Evolutionary conservation across 257 asterid genomes (phyloP).

Genomic region (Euphrasia confusa): DNA sequence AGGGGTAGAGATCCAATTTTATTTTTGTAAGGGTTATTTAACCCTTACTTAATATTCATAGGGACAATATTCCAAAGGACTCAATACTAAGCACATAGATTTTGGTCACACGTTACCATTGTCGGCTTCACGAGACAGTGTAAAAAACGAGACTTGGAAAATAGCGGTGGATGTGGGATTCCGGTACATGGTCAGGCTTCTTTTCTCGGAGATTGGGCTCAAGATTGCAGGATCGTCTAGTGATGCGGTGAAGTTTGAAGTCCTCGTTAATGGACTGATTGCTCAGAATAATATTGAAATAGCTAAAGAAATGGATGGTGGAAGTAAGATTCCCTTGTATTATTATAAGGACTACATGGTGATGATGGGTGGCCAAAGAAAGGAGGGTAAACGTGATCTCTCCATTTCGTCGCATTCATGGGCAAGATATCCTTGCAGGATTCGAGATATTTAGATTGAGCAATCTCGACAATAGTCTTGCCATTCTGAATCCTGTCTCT

Average conservation of each 20-base stretch:
- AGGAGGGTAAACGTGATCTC: not conserved
- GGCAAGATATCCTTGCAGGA: not conserved
- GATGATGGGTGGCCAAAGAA: not conserved
- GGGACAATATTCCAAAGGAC: too few relatives aligned
- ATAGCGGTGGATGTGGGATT: conserved; percentile 1
- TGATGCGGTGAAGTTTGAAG: not conserved
- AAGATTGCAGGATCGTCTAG: not conserved
- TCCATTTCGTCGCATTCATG: not conserved
- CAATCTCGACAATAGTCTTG: not conserved
- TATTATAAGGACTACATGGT: not conserved
- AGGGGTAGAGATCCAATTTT: too few relatives aligned
- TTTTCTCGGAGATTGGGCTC: not conserved
- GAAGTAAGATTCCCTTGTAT: not conserved
- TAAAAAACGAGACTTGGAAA: not conserved
- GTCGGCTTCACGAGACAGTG: not conserved
- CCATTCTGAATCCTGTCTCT: not conserved
- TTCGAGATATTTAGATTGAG: not conserved
- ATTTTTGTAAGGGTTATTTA: too few relatives aligned
- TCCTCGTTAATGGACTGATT: not conserved
- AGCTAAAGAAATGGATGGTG: not conserved
- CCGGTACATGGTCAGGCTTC: conserved; percentile 1
- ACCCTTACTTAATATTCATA: too few relatives aligned
- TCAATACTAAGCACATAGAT: too few relatives aligned
- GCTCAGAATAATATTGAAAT: not conserved
- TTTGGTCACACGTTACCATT: not conserved